Evolutionary conservation across 176 grass and related monocot species (phyloP).

Genomic region (Musa itinerans): DNA sequence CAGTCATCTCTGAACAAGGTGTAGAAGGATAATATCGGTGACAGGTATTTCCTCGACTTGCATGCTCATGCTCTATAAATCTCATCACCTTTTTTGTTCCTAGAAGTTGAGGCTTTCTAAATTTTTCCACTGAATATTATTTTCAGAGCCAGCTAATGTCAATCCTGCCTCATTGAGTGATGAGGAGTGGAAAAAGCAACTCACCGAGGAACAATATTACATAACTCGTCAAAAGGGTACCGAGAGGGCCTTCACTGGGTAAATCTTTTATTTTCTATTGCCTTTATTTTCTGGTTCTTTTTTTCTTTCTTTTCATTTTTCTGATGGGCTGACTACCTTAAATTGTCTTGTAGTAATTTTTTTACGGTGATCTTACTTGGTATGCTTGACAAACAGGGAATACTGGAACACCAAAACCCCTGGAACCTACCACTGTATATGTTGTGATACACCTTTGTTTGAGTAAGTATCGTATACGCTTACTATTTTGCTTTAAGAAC

Average conservation of each 20-base stretch:
- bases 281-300: not conserved
- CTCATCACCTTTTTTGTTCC: not conserved
- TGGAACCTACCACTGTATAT: conserved; percentile 62
- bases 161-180: conserved; percentile 28
- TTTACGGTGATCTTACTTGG: not conserved
- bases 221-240: conserved; percentile 75
- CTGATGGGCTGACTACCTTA: not conserved
- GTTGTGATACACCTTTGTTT: conserved; percentile 71
- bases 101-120: not conserved
- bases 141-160: conserved; percentile 27
- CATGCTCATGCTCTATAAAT: no score
- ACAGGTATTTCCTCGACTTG: no score
- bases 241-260: conserved; percentile 81
- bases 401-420: conserved; percentile 48
- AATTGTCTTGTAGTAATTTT: not conserved
- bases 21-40: no score
- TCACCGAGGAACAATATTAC: conserved; percentile 64
- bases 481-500: not conserved
- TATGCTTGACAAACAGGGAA: conserved; percentile 22
- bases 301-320: not conserved
- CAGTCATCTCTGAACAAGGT: no score
- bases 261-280: conserved; percentile 12
- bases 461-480: conserved; percentile 34
- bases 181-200: conserved; percentile 66
- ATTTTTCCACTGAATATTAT: not conserved